Evolutionary conservation across 2,329 filamentous ascomycete species (phyloP).

Genomic region (Didymella segeticola): DNA sequence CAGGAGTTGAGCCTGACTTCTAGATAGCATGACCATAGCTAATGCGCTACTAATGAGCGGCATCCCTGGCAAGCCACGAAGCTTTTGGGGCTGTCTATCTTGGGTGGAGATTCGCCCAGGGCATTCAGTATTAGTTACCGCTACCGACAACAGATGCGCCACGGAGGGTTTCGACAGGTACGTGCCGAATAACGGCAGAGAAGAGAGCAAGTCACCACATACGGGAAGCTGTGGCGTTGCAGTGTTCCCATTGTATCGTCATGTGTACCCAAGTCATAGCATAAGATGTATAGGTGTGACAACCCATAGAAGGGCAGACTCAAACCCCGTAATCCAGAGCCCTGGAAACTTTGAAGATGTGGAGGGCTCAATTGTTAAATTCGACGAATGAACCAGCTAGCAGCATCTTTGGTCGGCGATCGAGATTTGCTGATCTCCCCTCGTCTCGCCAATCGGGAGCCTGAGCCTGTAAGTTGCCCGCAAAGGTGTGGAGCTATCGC

Average conservation of each 20-base stretch:
- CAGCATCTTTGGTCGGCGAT: conserved; percentile 20
- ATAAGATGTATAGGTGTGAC: neutral
- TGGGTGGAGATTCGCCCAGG: conserved; percentile 21
- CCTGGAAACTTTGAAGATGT: conserved; percentile 9
- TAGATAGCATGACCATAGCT: neutral
- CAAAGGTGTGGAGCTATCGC: conserved; percentile 5
- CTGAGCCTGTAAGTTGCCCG: conserved; percentile 8
- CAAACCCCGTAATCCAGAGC: neutral
- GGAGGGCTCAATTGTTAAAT: conserved; percentile 3
- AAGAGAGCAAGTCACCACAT: neutral
- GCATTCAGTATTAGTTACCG: conserved; percentile 1
- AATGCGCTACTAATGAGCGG: conserved; percentile 7
- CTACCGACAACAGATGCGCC: conserved; percentile 6
- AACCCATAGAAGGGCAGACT: neutral
- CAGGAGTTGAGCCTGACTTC: conserved; percentile 1
- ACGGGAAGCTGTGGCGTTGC: neutral
- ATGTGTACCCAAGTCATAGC: neutral
- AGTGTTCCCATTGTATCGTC: neutral
- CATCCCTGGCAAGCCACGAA: conserved; percentile 15
- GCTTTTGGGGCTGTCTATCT: conserved; percentile 7
- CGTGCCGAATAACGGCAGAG: conserved; percentile 6
- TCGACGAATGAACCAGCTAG: conserved; percentile 12
- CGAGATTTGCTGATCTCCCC: conserved; percentile 16
- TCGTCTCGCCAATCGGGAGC: conserved; percentile 33
- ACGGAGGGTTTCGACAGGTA: conserved; percentile 5